Evolutionary conservation across 2,329 filamentous ascomycete species (phyloP).

Genomic region (Penicillium palitans): DNA sequence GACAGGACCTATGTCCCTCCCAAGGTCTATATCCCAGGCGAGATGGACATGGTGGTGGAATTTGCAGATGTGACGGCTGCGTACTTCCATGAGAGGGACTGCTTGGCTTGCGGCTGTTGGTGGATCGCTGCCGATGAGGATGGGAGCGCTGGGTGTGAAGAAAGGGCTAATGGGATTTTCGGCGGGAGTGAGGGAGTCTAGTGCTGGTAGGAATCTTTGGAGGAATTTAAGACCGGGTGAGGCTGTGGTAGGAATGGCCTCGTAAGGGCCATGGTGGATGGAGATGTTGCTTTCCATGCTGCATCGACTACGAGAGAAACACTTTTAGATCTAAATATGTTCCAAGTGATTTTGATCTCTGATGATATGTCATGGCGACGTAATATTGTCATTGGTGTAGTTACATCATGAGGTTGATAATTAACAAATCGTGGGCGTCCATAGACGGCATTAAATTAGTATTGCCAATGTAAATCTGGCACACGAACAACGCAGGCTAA

Average conservation of each 20-base stretch:
- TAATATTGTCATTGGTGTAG: neutral
- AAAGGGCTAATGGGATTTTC: conserved; percentile 12
- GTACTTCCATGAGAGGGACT: conserved; percentile 19
- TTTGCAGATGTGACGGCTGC: conserved; percentile 15
- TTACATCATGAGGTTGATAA: conserved; percentile 10
- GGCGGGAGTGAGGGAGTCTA: conserved; percentile 18
- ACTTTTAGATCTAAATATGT: neutral
- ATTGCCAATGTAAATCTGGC: neutral
- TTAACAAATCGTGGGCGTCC: neutral
- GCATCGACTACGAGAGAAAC: neutral
- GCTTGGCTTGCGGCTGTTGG: conserved; percentile 11
- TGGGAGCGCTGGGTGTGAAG: conserved; percentile 19
- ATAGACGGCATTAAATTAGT: neutral
- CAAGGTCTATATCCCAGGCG: conserved; percentile 25
- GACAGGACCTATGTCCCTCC: neutral
- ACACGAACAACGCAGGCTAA: neutral
- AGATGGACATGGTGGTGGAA: conserved; percentile 22
- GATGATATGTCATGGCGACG: conserved; percentile 2
- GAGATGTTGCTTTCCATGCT: conserved; percentile 12
- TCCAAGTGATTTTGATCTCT: neutral
- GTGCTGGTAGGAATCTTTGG: conserved; percentile 19
- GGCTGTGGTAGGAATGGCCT: conserved; percentile 17
- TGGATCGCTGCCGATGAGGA: conserved; percentile 21
- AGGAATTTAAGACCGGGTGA: conserved; percentile 26
- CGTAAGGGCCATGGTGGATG: conserved; percentile 24